phyloP scores from a whole-genome alignment of 768 basidiomycete genomes.

The Lentinula sp. region DNA sequence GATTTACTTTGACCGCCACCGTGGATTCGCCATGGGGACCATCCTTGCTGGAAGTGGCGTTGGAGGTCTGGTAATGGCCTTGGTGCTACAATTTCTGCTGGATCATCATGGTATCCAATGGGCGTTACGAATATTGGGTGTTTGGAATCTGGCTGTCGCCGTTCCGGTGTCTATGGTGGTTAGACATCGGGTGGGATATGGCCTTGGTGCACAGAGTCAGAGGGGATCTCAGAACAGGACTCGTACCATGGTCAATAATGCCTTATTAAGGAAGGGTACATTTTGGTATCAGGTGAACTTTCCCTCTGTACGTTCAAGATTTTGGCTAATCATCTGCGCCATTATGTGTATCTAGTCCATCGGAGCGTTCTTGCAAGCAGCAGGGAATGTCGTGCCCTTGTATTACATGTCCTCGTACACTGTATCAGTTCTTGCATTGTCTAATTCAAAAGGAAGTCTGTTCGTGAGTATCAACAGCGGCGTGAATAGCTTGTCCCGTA shows the following conservation, averaged over 20 bases:
- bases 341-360: slow-evolving; percentile 19
- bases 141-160: slow-evolving; percentile 32
- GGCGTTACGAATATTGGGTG: slow-evolving; percentile 32
- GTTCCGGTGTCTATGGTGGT: slow-evolving; percentile 31
- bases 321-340: no score
- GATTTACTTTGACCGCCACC: slow-evolving; percentile 35
- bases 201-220: neutral
- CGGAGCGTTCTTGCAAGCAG: slow-evolving; percentile 36
- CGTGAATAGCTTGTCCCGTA: slow-evolving; percentile 35
- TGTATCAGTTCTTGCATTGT: slow-evolving; percentile 29
- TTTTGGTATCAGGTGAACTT: slow-evolving; percentile 31
- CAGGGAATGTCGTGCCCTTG: slow-evolving; percentile 37
- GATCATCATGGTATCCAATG: slow-evolving; percentile 26
- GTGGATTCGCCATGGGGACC: slow-evolving; percentile 38
- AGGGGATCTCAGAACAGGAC: slow-evolving; percentile 13
- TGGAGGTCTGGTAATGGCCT: slow-evolving; percentile 38
- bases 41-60: slow-evolving; percentile 34
- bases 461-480: slow-evolving; percentile 36
- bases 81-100: slow-evolving; percentile 28
- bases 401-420: slow-evolving; percentile 40
- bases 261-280: slow-evolving; percentile 31
- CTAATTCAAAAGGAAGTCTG: slow-evolving; percentile 27
- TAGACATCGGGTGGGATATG: slow-evolving; percentile 11
- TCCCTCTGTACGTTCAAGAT: no score
- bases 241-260: slow-evolving; percentile 26